Base-by-base conservation (phyloP, 331 rosid genomes). In the Erythrophleum ivorense region DNA sequence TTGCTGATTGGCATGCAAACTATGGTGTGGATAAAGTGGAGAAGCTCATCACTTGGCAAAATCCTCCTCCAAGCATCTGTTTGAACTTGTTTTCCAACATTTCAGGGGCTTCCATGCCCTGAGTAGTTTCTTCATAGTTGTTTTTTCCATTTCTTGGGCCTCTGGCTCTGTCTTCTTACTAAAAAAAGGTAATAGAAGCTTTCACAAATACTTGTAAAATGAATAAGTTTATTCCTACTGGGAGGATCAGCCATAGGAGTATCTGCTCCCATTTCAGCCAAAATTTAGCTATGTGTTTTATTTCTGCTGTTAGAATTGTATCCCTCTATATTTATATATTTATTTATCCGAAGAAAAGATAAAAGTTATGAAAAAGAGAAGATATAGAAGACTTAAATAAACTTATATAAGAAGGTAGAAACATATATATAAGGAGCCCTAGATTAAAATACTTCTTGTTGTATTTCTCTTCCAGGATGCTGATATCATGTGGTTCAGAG, bases 401-500 rank as follows among this genome's bases (percentile, higher is more conserved):
- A 33, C 55, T 49, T 34, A 53, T 76, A 18, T 73, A 18, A 70
- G 55, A 52, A 49, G 78, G 52, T 67, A 12, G 80, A 62, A 40
- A 67, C 14, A 77, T 78, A 80, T 78, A 80, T 67, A 64, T 18
- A 75, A 80, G 87, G 71, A 48, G 21, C 74, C 79, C 62, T 69
- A 53, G 16, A 60, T 73, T 54, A 57, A 24, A 57, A 81, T 71
- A 66, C 76, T 73, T 67, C 72, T 63, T 45, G 3, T 21, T 67
- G 64, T 78, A 70, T 80, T 73, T 73, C 60, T 68, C 48, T 76
- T 83, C 53, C 91, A 96, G 98, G 99, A 96, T 92, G 98, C 92
- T 52, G 99, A 96, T 87, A 49, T 92, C 86, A 93, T 96, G 99
- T 95, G 99, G 99, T 89, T 95, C 85, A 89, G 98, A 87, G 82